Conservation (phyloP, 257 asterid species). For the Nicotiana paniculata region DNA sequence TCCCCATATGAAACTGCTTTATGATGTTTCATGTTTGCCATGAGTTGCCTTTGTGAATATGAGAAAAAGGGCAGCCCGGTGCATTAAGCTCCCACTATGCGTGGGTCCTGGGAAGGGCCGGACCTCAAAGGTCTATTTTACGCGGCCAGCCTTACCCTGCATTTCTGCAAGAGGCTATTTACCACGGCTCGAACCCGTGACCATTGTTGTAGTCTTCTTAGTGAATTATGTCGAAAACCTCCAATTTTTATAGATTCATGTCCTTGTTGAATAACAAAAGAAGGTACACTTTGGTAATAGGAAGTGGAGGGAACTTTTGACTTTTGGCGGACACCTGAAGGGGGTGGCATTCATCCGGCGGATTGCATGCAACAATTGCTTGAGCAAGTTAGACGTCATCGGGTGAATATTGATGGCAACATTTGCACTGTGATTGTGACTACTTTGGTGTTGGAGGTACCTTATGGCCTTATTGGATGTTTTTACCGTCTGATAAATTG, state of each 20-base stretch:
- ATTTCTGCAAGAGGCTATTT: no score
- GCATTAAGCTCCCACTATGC: no score
- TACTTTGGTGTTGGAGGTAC: constrained; percentile 79
- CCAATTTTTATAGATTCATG: not conserved
- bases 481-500: not conserved
- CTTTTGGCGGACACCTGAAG: constrained; percentile 60
- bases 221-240: not conserved
- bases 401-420: constrained; percentile 80
- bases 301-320: constrained; percentile 64
- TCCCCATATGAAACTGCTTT: not conserved
- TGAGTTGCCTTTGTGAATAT: not conserved
- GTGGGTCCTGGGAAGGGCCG: no score
- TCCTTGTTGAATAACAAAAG: not conserved
- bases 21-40: not conserved
- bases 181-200: no score
- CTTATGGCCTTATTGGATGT: constrained; percentile 2
- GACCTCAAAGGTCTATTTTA: no score
- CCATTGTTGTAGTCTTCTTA: not conserved
- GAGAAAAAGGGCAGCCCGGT: not conserved
- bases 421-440: constrained; percentile 81
- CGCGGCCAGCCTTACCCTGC: no score
- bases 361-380: constrained; percentile 93
- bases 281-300: constrained; percentile 27
- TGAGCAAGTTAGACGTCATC: constrained; percentile 85
- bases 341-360: constrained; percentile 56